Percentiles rank a stretch among this genome's conserved stretches.
These are phyloP conservation scores for Moricandia moricandioides DNA, from an alignment of 345 rosid genomes.

Conservation along the genomic window DNA sequence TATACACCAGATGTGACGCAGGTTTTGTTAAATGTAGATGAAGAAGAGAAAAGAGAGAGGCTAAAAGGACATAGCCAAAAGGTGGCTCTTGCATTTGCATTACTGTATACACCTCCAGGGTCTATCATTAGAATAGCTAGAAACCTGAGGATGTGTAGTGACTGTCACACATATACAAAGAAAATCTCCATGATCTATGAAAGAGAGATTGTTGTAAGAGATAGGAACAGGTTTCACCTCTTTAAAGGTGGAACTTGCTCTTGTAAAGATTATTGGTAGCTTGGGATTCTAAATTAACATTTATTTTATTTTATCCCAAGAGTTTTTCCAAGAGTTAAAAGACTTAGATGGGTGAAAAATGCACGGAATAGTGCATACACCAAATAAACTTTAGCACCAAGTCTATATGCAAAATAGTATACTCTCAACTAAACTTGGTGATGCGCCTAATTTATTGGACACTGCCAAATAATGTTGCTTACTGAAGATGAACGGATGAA, in stretches of 20 bases:
- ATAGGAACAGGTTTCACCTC: slow-evolving; percentile 66
- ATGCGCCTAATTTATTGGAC: slow-evolving; percentile 17
- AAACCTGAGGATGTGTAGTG: slow-evolving; percentile 76
- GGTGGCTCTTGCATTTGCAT: slow-evolving; percentile 71
- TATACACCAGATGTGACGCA: slow-evolving; percentile 58
- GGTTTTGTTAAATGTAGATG: slow-evolving; percentile 55
- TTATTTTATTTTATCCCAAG: too few relatives aligned
- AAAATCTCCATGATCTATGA: slow-evolving; percentile 57
- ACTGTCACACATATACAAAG: slow-evolving; percentile 76
- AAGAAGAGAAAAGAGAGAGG: slow-evolving; percentile 63
- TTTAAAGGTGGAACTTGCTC: slow-evolving; percentile 80
- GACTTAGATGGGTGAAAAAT: too few relatives aligned
- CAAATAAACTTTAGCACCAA: too few relatives aligned
- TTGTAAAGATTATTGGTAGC: slow-evolving; percentile 69
- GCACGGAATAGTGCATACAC: neutral
- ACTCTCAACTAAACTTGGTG: slow-evolving; percentile 27
- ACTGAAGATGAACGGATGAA: slow-evolving; percentile 52
- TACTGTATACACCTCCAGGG: slow-evolving; percentile 53
- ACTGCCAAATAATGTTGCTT: slow-evolving; percentile 32
- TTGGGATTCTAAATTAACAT: neutral
- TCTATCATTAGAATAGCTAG: slow-evolving; percentile 60
- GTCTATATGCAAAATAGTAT: slow-evolving; percentile 31
- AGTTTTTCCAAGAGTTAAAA: too few relatives aligned
- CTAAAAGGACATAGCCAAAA: slow-evolving; percentile 75
- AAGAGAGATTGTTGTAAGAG: slow-evolving; percentile 66